Conservation (phyloP, 805 yeast genomes). For the Candida hungchunana region DNA sequence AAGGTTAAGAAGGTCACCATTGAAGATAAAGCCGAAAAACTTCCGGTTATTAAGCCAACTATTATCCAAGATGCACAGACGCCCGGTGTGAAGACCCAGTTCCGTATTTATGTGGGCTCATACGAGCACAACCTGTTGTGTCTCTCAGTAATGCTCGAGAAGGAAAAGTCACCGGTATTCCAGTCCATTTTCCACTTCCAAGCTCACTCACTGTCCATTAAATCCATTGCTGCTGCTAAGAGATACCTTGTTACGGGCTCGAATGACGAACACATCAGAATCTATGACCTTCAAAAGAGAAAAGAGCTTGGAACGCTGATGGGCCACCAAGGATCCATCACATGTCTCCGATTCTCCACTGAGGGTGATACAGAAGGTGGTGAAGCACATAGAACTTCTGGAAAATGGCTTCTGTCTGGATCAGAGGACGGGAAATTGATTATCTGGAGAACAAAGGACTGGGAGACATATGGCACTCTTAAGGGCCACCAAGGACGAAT, state of each 20-base stretch:
- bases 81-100: constrained; percentile 31
- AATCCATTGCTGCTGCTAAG: constrained; percentile 76
- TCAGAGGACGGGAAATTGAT: constrained; percentile 87
- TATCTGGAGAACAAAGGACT: constrained; percentile 93
- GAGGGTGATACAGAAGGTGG: constrained; percentile 34
- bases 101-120: constrained; percentile 89
- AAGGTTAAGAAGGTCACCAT: constrained; percentile 14
- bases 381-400: constrained; percentile 33
- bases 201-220: constrained; percentile 87
- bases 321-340: constrained; percentile 86
- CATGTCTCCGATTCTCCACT: constrained; percentile 65
- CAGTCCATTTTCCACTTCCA: constrained; percentile 95
- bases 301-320: constrained; percentile 88
- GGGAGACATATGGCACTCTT: constrained; percentile 87
- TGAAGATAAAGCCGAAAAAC: constrained; percentile 7
- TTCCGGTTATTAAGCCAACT: constrained; percentile 22
- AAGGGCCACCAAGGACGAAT: constrained; percentile 87
- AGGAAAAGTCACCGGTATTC: constrained; percentile 56
- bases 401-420: constrained; percentile 88
- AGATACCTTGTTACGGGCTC: constrained; percentile 90
- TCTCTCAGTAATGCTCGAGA: constrained; percentile 64
- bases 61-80: constrained; percentile 17
- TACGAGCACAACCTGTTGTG: constrained; percentile 92
- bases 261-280: constrained; percentile 91
- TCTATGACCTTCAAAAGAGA: constrained; percentile 89